Conservation (phyloP, 139 green algal genomes). For the Volvox africanus region DNA sequence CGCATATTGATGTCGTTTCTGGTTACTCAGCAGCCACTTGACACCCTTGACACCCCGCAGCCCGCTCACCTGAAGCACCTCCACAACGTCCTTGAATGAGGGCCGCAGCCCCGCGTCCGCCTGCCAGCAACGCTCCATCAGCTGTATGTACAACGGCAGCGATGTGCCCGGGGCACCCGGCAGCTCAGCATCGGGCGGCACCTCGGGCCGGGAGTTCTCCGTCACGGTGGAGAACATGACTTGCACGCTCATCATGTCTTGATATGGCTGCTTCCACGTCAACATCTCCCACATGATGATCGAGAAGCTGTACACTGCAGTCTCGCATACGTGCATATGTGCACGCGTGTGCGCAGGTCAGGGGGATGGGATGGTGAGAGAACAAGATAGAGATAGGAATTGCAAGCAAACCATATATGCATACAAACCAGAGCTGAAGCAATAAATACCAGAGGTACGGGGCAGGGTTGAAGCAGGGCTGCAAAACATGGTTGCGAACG, state of each 20-base stretch:
- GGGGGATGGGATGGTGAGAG: not conserved
- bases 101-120: slow-evolving; percentile 63
- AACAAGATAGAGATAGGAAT: not conserved
- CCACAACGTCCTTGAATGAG: slow-evolving; percentile 76
- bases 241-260: slow-evolving; percentile 76
- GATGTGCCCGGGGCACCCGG: slow-evolving; percentile 61
- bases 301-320: slow-evolving; percentile 61
- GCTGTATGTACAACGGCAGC: slow-evolving; percentile 54
- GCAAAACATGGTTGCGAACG: too few species aligned
- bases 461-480: too few species aligned
- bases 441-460: too few species aligned
- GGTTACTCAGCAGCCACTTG: too few species aligned
- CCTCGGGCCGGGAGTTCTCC: slow-evolving; percentile 70
- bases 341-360: too few species aligned
- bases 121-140: slow-evolving; percentile 85
- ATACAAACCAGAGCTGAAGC: too few species aligned
- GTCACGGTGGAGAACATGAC: slow-evolving; percentile 78
- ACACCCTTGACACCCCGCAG: not conserved
- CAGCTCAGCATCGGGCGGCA: slow-evolving; percentile 64
- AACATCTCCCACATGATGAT: slow-evolving; percentile 85
- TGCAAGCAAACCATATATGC: too few species aligned
- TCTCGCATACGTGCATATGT: too few species aligned
- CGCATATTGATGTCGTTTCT: too few species aligned
- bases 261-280: slow-evolving; percentile 90
- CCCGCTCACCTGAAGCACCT: slow-evolving; percentile 40